Conservation (phyloP, 2,329 filamentous ascomycete genomes). For the Neocatenulostroma microsporum region DNA sequence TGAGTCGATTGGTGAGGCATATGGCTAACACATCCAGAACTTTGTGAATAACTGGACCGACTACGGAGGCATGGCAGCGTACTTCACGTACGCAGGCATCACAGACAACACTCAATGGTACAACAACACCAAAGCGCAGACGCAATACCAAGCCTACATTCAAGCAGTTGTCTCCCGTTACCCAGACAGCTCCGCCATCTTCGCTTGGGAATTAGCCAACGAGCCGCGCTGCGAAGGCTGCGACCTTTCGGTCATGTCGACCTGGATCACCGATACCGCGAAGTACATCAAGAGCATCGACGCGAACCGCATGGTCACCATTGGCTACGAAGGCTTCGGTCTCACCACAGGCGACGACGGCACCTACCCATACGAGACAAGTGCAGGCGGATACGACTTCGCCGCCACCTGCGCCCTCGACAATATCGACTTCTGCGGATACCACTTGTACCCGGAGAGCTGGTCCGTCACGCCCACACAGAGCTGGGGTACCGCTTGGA, state of each 20-base stretch:
- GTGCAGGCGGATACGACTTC: slow-evolving; percentile 15
- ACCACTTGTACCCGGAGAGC: slow-evolving; percentile 18
- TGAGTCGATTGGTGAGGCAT: too few species aligned
- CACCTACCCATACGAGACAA: slow-evolving; percentile 17
- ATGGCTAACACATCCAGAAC: slow-evolving; percentile 57
- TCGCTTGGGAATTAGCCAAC: slow-evolving; percentile 62
- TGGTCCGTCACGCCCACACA: slow-evolving; percentile 8
- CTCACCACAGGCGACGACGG: slow-evolving; percentile 28
- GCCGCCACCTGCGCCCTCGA: slow-evolving; percentile 12
- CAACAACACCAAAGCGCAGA: slow-evolving; percentile 38
- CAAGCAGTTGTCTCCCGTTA: slow-evolving; percentile 53
- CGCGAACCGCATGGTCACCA: slow-evolving; percentile 47
- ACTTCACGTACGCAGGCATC: slow-evolving; percentile 49
- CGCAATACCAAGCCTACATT: slow-evolving; percentile 50
- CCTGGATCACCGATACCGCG: slow-evolving; percentile 49
- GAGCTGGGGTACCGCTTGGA: slow-evolving; percentile 18
- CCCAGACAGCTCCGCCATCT: slow-evolving; percentile 50
- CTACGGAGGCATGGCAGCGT: slow-evolving; percentile 57
- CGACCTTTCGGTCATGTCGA: slow-evolving; percentile 36
- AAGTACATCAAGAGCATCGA: slow-evolving; percentile 49
- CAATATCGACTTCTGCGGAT: slow-evolving; percentile 18
- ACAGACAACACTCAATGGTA: slow-evolving; percentile 49
- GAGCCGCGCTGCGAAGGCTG: slow-evolving; percentile 51
- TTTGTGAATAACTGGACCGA: slow-evolving; percentile 65
- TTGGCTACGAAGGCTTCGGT: slow-evolving; percentile 42